Evolutionary conservation across 2,329 filamentous ascomycete genomes (phyloP), one percentile per base, ranked within the genome.

Genomic region (Botrytis fabae): DNA sequence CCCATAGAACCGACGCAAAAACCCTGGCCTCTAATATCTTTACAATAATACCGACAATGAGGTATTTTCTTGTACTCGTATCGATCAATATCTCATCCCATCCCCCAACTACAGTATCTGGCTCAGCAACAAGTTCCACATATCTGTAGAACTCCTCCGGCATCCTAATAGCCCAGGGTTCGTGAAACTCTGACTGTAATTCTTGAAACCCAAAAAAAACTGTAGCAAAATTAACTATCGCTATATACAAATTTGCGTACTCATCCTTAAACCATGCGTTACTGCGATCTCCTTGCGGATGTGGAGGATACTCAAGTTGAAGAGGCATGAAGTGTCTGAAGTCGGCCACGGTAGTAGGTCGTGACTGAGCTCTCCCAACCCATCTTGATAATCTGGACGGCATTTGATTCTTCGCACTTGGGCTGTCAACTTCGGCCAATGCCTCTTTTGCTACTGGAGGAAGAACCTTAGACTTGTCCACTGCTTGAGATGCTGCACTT

Each of bases 1-100:
- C 79, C 74, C 75, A 80, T 14, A 80, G 62, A 62, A 74, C 64
- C n/a, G 61, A 70, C 32, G 76, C 75, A 75, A 80, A 80, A 12
- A 80, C 72, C 48, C 76, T 75, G 4, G 65, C 68, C 65, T 77
- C 74, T 12, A 79, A 63, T 25, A 79, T 74, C 63, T 48, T 72
- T 54, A 75, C 70, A 12, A 80, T 28, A 14, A 80, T 73, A 12
- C 60, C 78, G 48, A 76, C 74, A 22, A 80, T 63, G 20, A 80
- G 72, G 72, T 69, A 79, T 60, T 76, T 76, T 68, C 79, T 77
- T 68, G 76, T 71, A 22, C 22, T 46, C 28, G 66, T 73, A 71
- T 77, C 64, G 60, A 60, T 71, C 32, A 80, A 66, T n/a, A 80
- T 60, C 18, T 70, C 69, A 66, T 80, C 75, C 78, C 78, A 80